Evolutionary conservation across 2,329 filamentous ascomycete genomes (phyloP).

Genomic region (Zasmidium angulare): DNA sequence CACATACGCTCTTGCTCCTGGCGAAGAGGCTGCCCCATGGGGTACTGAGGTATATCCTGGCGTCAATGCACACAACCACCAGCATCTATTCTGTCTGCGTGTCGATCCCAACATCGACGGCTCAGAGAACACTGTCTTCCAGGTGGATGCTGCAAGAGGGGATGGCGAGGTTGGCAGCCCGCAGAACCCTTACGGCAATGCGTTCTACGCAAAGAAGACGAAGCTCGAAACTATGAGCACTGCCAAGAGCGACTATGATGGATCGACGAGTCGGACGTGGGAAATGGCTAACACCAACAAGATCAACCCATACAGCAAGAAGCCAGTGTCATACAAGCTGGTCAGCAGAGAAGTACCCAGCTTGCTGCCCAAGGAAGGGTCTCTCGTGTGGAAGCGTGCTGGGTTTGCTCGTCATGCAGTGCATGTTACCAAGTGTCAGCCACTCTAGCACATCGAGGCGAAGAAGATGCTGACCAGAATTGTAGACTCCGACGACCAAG

Average conservation of each 20-base stretch:
- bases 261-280: slow-evolving; percentile 77
- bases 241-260: slow-evolving; percentile 77
- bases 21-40: slow-evolving; percentile 82
- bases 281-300: slow-evolving; percentile 84
- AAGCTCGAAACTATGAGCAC: slow-evolving; percentile 70
- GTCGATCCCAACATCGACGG: slow-evolving; percentile 87
- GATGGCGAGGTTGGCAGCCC: slow-evolving; percentile 73
- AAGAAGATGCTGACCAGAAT: background rate
- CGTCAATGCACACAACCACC: slow-evolving; percentile 93
- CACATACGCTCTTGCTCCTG: slow-evolving; percentile 78
- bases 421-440: slow-evolving; percentile 83
- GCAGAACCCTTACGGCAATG: slow-evolving; percentile 87
- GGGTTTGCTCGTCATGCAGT: slow-evolving; percentile 85
- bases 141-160: slow-evolving; percentile 71
- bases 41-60: slow-evolving; percentile 88
- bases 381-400: slow-evolving; percentile 84
- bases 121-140: slow-evolving; percentile 78
- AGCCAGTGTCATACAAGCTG: slow-evolving; percentile 83
- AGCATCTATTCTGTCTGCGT: slow-evolving; percentile 90
- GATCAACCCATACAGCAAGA: slow-evolving; percentile 81
- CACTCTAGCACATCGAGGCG: background rate
- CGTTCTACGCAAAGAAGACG: slow-evolving; percentile 82
- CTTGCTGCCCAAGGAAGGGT: slow-evolving; percentile 75
- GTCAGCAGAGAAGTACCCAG: slow-evolving; percentile 80
- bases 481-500: slow-evolving; percentile 73